Evolutionary conservation across 2,329 filamentous ascomycete genomes (phyloP), one percentile per base, ranked within the genome.

Genomic region (Fusarium algeriense): DNA sequence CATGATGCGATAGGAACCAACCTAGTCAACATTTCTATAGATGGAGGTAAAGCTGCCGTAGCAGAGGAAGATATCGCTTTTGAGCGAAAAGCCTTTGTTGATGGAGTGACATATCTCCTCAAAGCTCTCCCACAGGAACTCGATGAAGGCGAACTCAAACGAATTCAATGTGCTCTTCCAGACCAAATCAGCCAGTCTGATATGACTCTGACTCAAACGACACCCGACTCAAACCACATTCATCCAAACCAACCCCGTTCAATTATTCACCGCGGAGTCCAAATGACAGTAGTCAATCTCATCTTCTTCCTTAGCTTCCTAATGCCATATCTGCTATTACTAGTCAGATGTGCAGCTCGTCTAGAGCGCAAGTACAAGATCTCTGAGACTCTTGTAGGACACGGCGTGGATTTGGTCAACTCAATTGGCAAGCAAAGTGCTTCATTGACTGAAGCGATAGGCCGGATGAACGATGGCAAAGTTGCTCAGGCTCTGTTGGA

Each of bases 371-470:
- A 89, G 71, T 88, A 93, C 79, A 88, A 87, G 68, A 83, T 94
- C 65, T 89, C 92, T 89, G 35, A 95, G 82, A 54, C 94, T 81
- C 80, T 95, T 90, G 83, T 95, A 89, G 58, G 92, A 82, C 74
- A 88, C 78, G 67, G 92, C 81, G 75, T 92, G 88, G 77, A 89
- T 83, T 76, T 87, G 80, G 79, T 91, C 83, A 70, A 84, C 77
- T 64, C 87, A 82, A 78, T 90, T 86, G 80, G 84, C 80, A 73
- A 85, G 69, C 49, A 94, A 80, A 37, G 86, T 86, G 80, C 94
- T 91, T 17, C 81, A 80, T 79, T 50, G 7, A 87, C 86, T 13
- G 85, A 85, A 13, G 84, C 86, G 1, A 81, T 93, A 6, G 85
- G 85, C 64, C 86, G 85, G 46, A 85, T 92, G 80, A 88, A 90